Evolutionary conservation across 148 eudicot species (phyloP).

Genomic region (Salicornia ramosissima): DNA sequence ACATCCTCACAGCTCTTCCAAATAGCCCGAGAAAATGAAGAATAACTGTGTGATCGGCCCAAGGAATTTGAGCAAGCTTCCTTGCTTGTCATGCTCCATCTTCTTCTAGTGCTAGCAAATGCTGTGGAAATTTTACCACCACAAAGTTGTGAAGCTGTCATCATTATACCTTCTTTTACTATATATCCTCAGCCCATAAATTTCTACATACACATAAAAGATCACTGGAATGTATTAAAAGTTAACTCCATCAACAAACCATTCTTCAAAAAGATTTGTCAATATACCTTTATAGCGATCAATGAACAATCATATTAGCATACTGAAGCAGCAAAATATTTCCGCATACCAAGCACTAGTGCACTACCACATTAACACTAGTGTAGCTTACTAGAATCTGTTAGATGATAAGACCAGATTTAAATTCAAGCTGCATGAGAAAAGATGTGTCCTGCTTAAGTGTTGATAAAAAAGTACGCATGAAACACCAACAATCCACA

Average conservation of each 20-base stretch:
- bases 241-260: neutral
- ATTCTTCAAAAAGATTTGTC: neutral
- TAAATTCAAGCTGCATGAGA: no score
- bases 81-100: slow-evolving; percentile 27
- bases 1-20: slow-evolving; percentile 20
- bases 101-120: slow-evolving; percentile 21
- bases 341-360: neutral
- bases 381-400: no score
- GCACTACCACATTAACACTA: neutral
- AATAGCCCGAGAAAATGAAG: slow-evolving; percentile 14
- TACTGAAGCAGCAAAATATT: no score
- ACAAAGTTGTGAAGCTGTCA: slow-evolving; percentile 27
- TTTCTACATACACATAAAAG: slow-evolving; percentile 8
- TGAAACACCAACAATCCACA: no score
- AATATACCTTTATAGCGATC: neutral
- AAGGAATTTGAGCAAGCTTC: slow-evolving; percentile 8
- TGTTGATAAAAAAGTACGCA: no score
- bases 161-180: slow-evolving; percentile 5
- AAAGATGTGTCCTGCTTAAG: no score
- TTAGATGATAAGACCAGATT: no score
- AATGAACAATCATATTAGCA: neutral
- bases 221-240: neutral
- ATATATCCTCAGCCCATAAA: slow-evolving; percentile 1
- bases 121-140: slow-evolving; percentile 26
- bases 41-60: slow-evolving; percentile 13